phyloP scores from a whole-genome alignment of 192 early-diverging fungal species.

The Backusella macrospora region DNA sequence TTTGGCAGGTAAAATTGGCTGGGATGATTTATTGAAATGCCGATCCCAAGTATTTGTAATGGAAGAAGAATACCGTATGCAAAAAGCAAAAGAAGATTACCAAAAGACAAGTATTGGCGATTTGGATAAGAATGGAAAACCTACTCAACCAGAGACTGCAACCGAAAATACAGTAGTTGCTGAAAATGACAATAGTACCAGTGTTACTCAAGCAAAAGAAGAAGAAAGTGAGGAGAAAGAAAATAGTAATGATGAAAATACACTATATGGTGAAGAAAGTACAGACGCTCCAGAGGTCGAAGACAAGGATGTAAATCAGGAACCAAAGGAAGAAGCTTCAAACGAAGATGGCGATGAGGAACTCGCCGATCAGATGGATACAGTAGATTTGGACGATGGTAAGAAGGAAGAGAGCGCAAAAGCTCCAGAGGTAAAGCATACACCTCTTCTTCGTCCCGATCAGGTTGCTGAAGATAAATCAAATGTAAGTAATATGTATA shows the following conservation, averaged over 20 bases:
- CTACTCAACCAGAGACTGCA: constrained; percentile 9
- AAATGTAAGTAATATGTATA: constrained; percentile 49
- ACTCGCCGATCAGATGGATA: constrained; percentile 41
- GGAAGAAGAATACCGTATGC: constrained; percentile 95
- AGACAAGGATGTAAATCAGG: constrained; percentile 34
- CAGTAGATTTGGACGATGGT: constrained; percentile 44
- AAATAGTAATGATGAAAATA: background rate
- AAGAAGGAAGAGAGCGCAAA: constrained; percentile 1
- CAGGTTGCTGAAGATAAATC: constrained; percentile 50
- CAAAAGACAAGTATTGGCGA: constrained; percentile 41
- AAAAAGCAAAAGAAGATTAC: constrained; percentile 76
- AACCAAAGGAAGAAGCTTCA: constrained; percentile 36
- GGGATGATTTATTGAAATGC: constrained; percentile 91
- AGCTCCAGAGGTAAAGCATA: constrained; percentile 25
- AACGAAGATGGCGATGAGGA: constrained; percentile 32
- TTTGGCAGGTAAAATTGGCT: constrained; percentile 85
- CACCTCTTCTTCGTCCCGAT: constrained; percentile 42
- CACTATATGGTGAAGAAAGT: constrained; percentile 23
- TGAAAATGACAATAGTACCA: constrained; percentile 8
- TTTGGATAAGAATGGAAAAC: constrained; percentile 36
- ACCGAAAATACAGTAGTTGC: constrained; percentile 21
- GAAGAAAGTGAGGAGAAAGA: constrained; percentile 38
- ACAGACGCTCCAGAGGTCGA: constrained; percentile 31
- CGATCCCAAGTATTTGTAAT: constrained; percentile 95
- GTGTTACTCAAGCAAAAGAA: background rate